A percentile compares a stretch with the other conserved stretches of the same genome.
Conservation (phyloP, 495 filamentous ascomycete genomes). For the Glonium stellatum region DNA sequence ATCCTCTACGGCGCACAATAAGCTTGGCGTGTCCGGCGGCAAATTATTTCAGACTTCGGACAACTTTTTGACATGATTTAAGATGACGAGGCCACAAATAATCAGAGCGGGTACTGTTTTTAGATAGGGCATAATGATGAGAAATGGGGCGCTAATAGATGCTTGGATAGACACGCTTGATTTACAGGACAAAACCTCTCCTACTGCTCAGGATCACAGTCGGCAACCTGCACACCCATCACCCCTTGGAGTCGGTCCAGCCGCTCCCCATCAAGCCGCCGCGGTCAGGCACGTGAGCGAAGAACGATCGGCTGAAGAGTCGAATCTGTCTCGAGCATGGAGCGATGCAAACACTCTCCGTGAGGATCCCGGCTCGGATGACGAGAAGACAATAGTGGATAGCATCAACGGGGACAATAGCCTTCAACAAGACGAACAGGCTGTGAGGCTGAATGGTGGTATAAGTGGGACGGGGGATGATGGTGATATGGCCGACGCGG, state of each 20-base stretch:
- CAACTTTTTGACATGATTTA: conserved; percentile 21
- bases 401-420: conserved; percentile 22
- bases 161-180: conserved; percentile 75
- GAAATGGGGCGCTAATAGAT: conserved; percentile 21
- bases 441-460: conserved; percentile 24
- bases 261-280: conserved; percentile 77
- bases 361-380: conserved; percentile 37
- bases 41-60: not conserved
- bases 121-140: conserved; percentile 16
- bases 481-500: conserved; percentile 60
- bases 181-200: conserved; percentile 74
- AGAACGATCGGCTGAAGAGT: conserved; percentile 60
- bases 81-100: conserved; percentile 69
- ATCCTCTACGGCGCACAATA: not conserved
- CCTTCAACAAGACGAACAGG: conserved; percentile 20
- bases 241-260: conserved; percentile 48
- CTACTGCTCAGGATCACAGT: conserved; percentile 74
- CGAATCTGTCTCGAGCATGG: conserved; percentile 41
- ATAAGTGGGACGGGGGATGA: conserved; percentile 17
- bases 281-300: conserved; percentile 71
- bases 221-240: conserved; percentile 47
- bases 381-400: conserved; percentile 24
- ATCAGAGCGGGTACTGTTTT: conserved; percentile 64
- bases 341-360: conserved; percentile 45
- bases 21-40: conserved; percentile 1